phyloP scores from a whole-genome alignment of 1,284 basidiomycete genomes.

The Ceratobasidium sp. region DNA sequence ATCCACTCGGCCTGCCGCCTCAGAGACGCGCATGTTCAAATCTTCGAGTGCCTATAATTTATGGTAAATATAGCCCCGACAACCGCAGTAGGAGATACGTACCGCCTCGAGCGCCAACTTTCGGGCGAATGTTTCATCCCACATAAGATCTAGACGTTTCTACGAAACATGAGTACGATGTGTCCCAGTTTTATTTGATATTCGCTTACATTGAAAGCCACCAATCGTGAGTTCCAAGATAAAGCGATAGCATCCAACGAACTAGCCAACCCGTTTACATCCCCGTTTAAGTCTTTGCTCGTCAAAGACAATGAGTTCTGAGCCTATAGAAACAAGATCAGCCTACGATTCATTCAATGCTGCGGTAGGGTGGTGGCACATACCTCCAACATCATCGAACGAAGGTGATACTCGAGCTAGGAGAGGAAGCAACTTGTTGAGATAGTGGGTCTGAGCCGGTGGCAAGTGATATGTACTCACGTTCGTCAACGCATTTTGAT shows the following conservation, averaged over 20 bases:
- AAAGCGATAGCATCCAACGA: constrained; percentile 19
- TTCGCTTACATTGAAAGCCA: constrained; percentile 24
- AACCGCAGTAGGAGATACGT: neutral
- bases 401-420: constrained; percentile 7
- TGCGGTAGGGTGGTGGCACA: too few species aligned
- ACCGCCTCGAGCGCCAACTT: constrained; percentile 30
- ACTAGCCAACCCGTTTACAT: neutral
- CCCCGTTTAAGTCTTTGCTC: neutral
- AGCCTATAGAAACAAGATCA: neutral
- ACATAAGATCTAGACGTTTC: constrained; percentile 28
- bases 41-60: constrained; percentile 22
- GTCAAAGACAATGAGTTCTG: neutral
- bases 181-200: neutral
- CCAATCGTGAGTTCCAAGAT: constrained; percentile 41
- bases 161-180: neutral
- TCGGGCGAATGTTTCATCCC: constrained; percentile 30
- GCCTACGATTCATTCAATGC: neutral
- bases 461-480: neutral
- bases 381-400: constrained; percentile 10
- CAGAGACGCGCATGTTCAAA: neutral
- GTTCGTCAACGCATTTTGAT: neutral
- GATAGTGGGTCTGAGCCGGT: neutral
- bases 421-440: neutral
- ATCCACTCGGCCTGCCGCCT: neutral
- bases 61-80: too few species aligned